Evolutionary conservation across 1,139 yeast genomes (phyloP), one percentile per base, ranked within the genome.

Genomic region (Yarrowia galli): DNA sequence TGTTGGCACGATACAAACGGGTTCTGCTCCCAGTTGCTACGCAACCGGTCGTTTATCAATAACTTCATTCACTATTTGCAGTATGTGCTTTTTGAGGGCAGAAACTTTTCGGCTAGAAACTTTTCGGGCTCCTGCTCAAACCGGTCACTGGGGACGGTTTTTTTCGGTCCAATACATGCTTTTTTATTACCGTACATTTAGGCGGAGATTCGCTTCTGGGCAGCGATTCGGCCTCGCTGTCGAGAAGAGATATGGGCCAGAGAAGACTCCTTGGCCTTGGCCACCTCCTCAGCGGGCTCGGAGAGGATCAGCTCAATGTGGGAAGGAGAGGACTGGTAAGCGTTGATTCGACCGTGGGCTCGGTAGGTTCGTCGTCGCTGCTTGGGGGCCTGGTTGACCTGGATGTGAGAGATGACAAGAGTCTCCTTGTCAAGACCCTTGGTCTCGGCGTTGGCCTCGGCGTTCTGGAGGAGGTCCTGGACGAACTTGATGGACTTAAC

Each of bases 311-410:
- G 86, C 88, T 96, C 99, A 82, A 96, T 93, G 91, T 96, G 99
- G 80, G 96, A 92, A 82, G 99, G 99, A 79, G 93, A 87, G 73
- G 98, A 91, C 87, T 92, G 96, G 93, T 92, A 95, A 79, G 97
- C 97, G 85, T 93, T 95, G 83, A 92, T 91, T 89, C 98, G 93
- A 91, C 99, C 99, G 89, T 95, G 99, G 80, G 99, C 99, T 89
- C 99, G 95, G 97, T 87, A 96, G 81, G 99, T 95, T 87, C 99
- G 92, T 88, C 99, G 95, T 89, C 99, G 96, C 87, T 92, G 97
- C 87, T 92, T 92, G 86, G 99, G 99, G 80, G 99, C 99, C 84
- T 92, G 97, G 97, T 95, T 96, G 80, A 95, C 99, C 88, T 96
- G 99, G 82, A 96, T 93, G 91, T 95, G 98, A 79, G 97, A 89